Conservation (phyloP, 2,329 filamentous ascomycete genomes). For the Fusarium staphyleae region DNA sequence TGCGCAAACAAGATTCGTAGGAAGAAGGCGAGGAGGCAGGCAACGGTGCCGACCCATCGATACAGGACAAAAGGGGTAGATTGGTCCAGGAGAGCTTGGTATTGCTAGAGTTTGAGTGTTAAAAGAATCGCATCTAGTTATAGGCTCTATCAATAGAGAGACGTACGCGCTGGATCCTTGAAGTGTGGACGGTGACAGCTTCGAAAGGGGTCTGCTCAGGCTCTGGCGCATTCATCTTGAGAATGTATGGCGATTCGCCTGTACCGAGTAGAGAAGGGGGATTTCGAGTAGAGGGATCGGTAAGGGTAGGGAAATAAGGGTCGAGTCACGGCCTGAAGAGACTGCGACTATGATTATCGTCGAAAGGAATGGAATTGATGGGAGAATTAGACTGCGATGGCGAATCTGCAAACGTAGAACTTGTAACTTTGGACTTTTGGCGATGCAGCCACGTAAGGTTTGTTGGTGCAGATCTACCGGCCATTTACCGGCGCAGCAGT, state of each 20-base stretch:
- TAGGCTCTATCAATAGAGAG: slow-evolving; percentile 26
- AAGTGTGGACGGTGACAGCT: slow-evolving; percentile 86
- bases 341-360: slow-evolving; percentile 10
- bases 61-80: slow-evolving; percentile 89
- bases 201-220: slow-evolving; percentile 91
- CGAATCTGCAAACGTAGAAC: slow-evolving; percentile 14
- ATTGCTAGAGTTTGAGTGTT: slow-evolving; percentile 66
- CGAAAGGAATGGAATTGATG: slow-evolving; percentile 10
- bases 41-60: slow-evolving; percentile 86
- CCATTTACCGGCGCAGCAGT: slow-evolving; percentile 29
- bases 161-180: slow-evolving; percentile 73
- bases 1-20: slow-evolving; percentile 88
- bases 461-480: slow-evolving; percentile 27
- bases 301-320: slow-evolving; percentile 1
- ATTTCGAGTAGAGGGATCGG: neutral
- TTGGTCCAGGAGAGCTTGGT: slow-evolving; percentile 92
- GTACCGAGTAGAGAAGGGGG: slow-evolving; percentile 5
- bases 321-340: neutral
- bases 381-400: slow-evolving; percentile 16
- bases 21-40: slow-evolving; percentile 81
- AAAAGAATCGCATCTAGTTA: slow-evolving; percentile 7
- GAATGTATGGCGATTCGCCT: slow-evolving; percentile 11
- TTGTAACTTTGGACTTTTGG: slow-evolving; percentile 30
- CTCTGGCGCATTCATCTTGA: slow-evolving; percentile 82
- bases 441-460: slow-evolving; percentile 40